Base-by-base conservation (phyloP, 352 stramenopile species). In the Paralagenidium karlingii region DNA sequence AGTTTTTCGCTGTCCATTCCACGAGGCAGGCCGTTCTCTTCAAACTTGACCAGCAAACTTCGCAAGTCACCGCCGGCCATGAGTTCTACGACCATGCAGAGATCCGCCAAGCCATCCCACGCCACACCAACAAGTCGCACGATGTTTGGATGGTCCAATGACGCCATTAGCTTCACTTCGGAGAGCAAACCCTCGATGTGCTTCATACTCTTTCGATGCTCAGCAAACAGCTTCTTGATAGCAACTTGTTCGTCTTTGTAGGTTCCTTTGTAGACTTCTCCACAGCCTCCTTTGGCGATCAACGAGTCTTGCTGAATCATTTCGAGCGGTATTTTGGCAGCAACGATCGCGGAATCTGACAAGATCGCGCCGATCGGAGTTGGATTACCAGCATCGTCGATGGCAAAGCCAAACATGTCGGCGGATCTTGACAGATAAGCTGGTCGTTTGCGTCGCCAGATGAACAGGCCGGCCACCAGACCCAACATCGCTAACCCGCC, bases 221-320 rank as follows among this genome's bases (percentile, higher is more conserved):
- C 22, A 3, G 29, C 26, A 12, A 67, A 33, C 7, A 79, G 55
- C 6, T 52, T 49, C 42, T 79, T 75, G 8, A 79, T 49, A 12
- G 65, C 65, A 4, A 76, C 57, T 22, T 59, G 42, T 2, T 62
- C 38, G 20, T 60, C 59, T 2, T 51, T 45, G 42, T 63, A 51
- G n/a, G 49, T 39, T 0, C 59, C 62, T 12, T 66, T 11, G 60
- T 63, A 80, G 11, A 80, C 52, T 39, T 80, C 62, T 13, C 66
- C 60, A 12, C 60, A 80, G 2, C 57, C 66, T 8, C 66, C 66
- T 12, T 59, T 51, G 2, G 60, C 62, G 10, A 81, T 51, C 0
- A 79, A 22, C 27, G 56, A 57, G 22, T 55, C 47, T n/a, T n/a
- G n/a, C n/a, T n/a, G n/a, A n/a, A n/a, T n/a, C n/a, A n/a, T n/a